Base-by-base conservation (phyloP, 306 rosid species). In the Corylus avellana region DNA sequence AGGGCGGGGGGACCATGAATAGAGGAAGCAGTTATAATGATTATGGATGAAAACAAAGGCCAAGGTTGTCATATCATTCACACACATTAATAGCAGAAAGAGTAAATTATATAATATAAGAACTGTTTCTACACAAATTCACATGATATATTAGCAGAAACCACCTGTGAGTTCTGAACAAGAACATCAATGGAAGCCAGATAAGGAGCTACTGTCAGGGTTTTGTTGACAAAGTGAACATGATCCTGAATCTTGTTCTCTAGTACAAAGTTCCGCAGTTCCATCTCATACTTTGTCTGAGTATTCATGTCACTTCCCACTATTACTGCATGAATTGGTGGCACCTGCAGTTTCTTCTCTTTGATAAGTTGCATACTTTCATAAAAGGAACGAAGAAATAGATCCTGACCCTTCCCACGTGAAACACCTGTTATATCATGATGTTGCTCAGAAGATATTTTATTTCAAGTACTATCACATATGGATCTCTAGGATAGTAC, bases 101-200 rank as follows among this genome's bases (percentile, higher is more conserved):
- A 48, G 35, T 5, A 70, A 47, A 44, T 44, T 12, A 42, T 80
- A 44, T 37, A 73, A 66, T 44, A 75, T 20, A 80, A 49, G 27
- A 53, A 69, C 13, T 22, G 70, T 62, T 80, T 82, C 72, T 48
- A 27, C 51, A 79, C 74, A 78, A 62, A 70, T 78, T 16, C 48
- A 76, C 29, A 48, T 50, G 1, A 50, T 16, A 77, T n/a, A 80
- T 59, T 51, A 61, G 75, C 39, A 79, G 35, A 75, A 67, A 47
- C 64, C 83, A 95, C 99, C 99, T 95, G 98, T 70, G 98, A 93
- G 84, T 92, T 95, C 89, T 95, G 98, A 86, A 95, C 98, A 83
- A 93, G 97, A 88, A 91, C 98, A 82, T 95, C 99, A 75, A 93
- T 86, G 7, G 97, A 82, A 80, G 97, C 97, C 69, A 93, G 83